Evolutionary conservation across 257 asterid genomes (phyloP).

Genomic region (Primulina huaijiensis): DNA sequence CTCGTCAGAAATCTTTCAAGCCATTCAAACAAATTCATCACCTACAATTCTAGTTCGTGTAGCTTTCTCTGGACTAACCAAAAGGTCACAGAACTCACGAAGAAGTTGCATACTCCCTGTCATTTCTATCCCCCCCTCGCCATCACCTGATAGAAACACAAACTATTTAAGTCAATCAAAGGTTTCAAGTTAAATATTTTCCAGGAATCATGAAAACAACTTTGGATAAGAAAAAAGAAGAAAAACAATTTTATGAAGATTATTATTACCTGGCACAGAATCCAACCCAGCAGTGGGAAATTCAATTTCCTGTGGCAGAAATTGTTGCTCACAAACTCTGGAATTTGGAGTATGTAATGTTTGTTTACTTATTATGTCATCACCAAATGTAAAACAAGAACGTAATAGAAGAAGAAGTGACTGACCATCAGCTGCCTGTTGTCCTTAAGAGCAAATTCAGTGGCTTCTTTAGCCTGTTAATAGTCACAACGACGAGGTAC

Average conservation of each 20-base stretch:
- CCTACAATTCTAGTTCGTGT: slow-evolving; percentile 79
- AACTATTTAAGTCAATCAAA: background rate
- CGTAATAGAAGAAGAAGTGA: slow-evolving; percentile 17
- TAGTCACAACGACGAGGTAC: slow-evolving; percentile 15
- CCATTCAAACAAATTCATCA: background rate
- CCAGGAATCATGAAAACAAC: background rate
- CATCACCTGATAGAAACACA: slow-evolving; percentile 58
- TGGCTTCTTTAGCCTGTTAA: slow-evolving; percentile 74
- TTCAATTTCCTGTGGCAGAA: slow-evolving; percentile 92
- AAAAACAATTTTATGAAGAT: slow-evolving; percentile 5
- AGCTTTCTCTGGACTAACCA: slow-evolving; percentile 57
- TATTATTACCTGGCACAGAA: slow-evolving; percentile 78
- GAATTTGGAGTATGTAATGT: slow-evolving; percentile 31
- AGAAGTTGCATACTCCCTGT: slow-evolving; percentile 80
- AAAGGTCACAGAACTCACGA: slow-evolving; percentile 77
- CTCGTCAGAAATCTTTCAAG: background rate
- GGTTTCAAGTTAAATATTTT: background rate
- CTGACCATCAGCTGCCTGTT: slow-evolving; percentile 77
- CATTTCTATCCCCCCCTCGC: slow-evolving; percentile 95
- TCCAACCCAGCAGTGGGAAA: slow-evolving; percentile 87
- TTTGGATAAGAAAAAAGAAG: background rate
- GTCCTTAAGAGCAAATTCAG: slow-evolving; percentile 61
- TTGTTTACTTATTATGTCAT: slow-evolving; percentile 28
- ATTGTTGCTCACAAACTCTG: slow-evolving; percentile 67
- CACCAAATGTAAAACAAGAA: slow-evolving; percentile 13